Evolutionary conservation across 345 rosid genomes (phyloP).

Genomic region (Brassica napus): DNA sequence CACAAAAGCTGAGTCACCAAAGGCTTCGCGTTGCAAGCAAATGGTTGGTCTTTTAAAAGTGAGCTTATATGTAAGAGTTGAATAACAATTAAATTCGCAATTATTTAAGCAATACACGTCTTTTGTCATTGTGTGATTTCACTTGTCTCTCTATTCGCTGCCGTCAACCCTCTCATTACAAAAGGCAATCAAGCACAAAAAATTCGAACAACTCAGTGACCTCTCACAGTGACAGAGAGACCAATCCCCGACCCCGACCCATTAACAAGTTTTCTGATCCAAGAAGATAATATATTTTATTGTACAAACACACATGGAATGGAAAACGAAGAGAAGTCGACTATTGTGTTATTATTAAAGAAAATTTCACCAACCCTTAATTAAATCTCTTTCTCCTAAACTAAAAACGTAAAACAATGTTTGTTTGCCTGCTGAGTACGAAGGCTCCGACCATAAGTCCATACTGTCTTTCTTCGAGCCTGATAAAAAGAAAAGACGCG

Average conservation of each 20-base stretch:
- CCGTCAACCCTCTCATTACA: constrained; percentile 13
- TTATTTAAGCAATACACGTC: background rate
- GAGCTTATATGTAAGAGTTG: background rate
- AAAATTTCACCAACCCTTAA: background rate
- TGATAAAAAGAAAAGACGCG: too few relatives aligned
- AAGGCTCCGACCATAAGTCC: too few relatives aligned
- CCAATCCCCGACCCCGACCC: background rate
- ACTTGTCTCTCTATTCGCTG: background rate
- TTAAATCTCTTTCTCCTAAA: background rate
- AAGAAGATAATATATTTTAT: background rate
- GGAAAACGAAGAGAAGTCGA: constrained; percentile 20
- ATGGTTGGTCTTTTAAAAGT: background rate
- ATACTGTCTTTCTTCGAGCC: too few relatives aligned
- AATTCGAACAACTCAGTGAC: constrained; percentile 26
- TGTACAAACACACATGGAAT: background rate
- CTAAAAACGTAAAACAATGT: background rate
- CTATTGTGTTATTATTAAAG: background rate
- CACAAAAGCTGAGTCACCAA: background rate
- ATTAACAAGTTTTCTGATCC: background rate
- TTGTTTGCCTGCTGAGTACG: background rate
- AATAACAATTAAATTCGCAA: constrained; percentile 3
- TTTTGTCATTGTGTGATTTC: background rate
- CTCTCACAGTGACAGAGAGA: constrained; percentile 31
- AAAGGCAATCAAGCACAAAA: constrained; percentile 29
- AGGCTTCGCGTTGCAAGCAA: background rate